Conservation (phyloP, 345 rosid species). For the Linum trigynum region DNA sequence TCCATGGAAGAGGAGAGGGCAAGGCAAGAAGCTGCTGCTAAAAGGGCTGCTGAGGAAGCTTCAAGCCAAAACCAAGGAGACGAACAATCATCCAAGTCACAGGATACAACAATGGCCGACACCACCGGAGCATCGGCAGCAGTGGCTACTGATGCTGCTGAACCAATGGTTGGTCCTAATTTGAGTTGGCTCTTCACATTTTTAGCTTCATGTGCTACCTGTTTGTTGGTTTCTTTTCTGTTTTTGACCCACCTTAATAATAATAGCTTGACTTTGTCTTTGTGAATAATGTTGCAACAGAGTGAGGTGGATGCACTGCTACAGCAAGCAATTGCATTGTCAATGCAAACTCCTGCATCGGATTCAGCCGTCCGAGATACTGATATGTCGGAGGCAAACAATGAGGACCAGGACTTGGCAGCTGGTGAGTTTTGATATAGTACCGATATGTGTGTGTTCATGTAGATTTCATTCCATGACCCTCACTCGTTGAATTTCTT, state of each 20-base stretch:
- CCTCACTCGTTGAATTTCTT: slow-evolving; percentile 1
- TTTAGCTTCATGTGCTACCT: not conserved
- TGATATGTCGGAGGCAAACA: slow-evolving; percentile 49
- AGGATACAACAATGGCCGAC: slow-evolving; percentile 42
- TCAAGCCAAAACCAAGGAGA: slow-evolving; percentile 39
- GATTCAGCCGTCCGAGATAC: slow-evolving; percentile 38
- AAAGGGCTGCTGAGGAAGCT: slow-evolving; percentile 56
- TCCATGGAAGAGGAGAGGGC: slow-evolving; percentile 87
- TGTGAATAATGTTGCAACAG: slow-evolving; percentile 16
- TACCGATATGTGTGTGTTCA: not conserved
- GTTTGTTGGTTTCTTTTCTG: not conserved
- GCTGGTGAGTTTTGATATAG: slow-evolving; percentile 28
- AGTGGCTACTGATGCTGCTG: slow-evolving; percentile 29
- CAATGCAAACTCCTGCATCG: slow-evolving; percentile 48
- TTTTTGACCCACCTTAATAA: not conserved
- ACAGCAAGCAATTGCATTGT: slow-evolving; percentile 58
- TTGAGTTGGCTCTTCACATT: not conserved
- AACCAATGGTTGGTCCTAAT: slow-evolving; percentile 34
- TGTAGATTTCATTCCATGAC: not conserved
- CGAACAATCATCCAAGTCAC: slow-evolving; percentile 35
- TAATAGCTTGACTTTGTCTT: not conserved
- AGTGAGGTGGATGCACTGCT: slow-evolving; percentile 48
- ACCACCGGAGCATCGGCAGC: slow-evolving; percentile 23
- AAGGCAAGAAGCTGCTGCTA: slow-evolving; percentile 75
- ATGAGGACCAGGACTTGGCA: slow-evolving; percentile 50